Conservation (phyloP, 768 basidiomycete species). For the Favolaschia claudopus region DNA sequence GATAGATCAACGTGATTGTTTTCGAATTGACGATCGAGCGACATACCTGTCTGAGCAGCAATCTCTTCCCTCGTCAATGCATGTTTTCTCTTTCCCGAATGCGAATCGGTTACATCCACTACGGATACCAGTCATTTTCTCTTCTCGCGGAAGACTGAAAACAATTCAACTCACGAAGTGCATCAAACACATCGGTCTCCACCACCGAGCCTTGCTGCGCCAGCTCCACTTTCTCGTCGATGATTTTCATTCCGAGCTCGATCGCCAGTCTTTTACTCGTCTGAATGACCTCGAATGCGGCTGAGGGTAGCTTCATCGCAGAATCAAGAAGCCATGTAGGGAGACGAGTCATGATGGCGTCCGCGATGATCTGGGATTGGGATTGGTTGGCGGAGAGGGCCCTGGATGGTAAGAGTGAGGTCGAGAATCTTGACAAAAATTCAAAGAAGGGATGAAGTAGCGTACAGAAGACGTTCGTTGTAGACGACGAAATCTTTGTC, state of each 20-base stretch:
- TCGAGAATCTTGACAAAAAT: background rate
- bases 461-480: conserved; percentile 5
- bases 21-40: conserved; percentile 16
- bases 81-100: background rate
- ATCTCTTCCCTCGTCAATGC: background rate
- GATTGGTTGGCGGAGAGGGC: background rate
- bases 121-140: background rate
- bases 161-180: conserved; percentile 12
- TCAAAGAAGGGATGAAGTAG: background rate
- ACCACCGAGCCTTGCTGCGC: background rate
- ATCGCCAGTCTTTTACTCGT: background rate
- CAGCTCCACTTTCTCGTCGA: background rate
- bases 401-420: background rate
- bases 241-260: background rate
- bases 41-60: conserved; percentile 3
- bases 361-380: background rate
- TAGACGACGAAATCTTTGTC: conserved; percentile 3
- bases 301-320: background rate
- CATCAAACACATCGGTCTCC: conserved; percentile 3
- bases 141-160: background rate
- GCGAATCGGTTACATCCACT: background rate
- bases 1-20: conserved; percentile 10
- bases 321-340: background rate
- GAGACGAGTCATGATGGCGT: background rate
- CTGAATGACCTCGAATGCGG: conserved; percentile 5